Evolutionary conservation across 345 rosid genomes (phyloP), one percentile per base, ranked within the genome.

Genomic region (Arabis alpina): DNA sequence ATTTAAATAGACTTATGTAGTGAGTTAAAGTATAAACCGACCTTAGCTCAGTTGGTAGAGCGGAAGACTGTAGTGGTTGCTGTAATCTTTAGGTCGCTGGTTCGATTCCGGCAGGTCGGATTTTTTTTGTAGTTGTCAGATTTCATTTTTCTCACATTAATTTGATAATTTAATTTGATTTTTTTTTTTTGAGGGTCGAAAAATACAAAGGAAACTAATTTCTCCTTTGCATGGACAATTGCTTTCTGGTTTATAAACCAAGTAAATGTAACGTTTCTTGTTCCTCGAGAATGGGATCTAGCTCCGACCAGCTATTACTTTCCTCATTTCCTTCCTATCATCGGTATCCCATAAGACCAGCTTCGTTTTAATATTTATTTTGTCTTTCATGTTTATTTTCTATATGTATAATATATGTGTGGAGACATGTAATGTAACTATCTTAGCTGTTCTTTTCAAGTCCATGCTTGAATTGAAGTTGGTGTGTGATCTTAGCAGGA

Each of bases 11-110:
- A 1, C 1, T 1, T 19, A 19, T 19, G 23, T 19, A 19, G 23
- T 19, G 1, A 0, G 0, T 1, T 19, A 19, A 19, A 19, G 23
- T 19, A 19, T 19, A 19, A 19, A 19, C 92, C 89, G 90, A 84
- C 90, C 86, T 88, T 90, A 84, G 95, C 96, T 92, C 86, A 90
- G 93, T 85, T 90, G 96, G 91, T 50, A 92, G 93, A 85, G 97
- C 91, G 89, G 98, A 90, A 91, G 92, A 88, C 96, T 90, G 93
- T 93, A 48, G 39, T 28, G 16, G 42, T 24, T 14, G 58, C 55
- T 45, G 70, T 48, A 3, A 36, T 56, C 44, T 36, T 37, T 56
- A 57, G 62, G 73, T 58, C 66, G 73, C 50, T 69, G 50, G 58
- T 69, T 69, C 66, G 50, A 58, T 69, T 69, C 58, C 32, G 66